phyloP scores from a whole-genome alignment of 2,329 filamentous ascomycete genomes.

The Arthrobotrys entomopaga region DNA sequence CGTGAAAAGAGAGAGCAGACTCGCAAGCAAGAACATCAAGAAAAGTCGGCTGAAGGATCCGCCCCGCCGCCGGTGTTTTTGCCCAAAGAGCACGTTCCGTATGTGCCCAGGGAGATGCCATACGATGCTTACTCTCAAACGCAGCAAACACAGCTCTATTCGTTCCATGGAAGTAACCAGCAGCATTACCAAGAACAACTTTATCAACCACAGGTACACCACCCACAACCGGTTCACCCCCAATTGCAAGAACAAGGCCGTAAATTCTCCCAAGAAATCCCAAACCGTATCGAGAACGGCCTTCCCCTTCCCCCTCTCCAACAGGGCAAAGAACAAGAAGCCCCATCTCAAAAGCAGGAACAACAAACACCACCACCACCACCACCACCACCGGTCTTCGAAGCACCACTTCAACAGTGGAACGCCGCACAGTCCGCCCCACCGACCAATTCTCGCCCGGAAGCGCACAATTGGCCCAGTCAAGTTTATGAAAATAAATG shows the following conservation, averaged over 20 bases:
- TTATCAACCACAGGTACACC: constrained; percentile 29
- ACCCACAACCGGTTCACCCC: constrained; percentile 24
- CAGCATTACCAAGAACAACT: constrained; percentile 56
- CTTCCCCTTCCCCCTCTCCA: constrained; percentile 47
- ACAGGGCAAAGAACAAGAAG: constrained; percentile 34
- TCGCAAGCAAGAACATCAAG: constrained; percentile 56
- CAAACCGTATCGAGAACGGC: constrained; percentile 54
- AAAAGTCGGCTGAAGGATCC: neutral
- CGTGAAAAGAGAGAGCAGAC: constrained; percentile 58
- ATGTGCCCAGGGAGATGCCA: constrained; percentile 48
- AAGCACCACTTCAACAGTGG: constrained; percentile 62
- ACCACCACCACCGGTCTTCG: constrained; percentile 52
- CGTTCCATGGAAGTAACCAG: constrained; percentile 57
- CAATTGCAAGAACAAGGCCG: constrained; percentile 42
- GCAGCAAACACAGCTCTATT: constrained; percentile 58
- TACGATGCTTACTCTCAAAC: constrained; percentile 56
- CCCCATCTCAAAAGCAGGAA: neutral
- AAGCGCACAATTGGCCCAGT: constrained; percentile 83
- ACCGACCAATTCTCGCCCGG: constrained; percentile 76
- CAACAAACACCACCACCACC: neutral
- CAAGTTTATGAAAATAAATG: constrained; percentile 74
- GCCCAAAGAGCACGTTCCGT: constrained; percentile 50
- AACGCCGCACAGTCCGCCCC: constrained; percentile 67
- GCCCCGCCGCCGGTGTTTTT: constrained; percentile 35
- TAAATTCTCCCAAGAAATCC: constrained; percentile 55